A percentile compares a stretch with the other conserved stretches of the same genome.
These are phyloP conservation scores for Hyphodiscus sp. DNA, from an alignment of 2,329 filamentous ascomycete genomes.

Conservation along the genomic window DNA sequence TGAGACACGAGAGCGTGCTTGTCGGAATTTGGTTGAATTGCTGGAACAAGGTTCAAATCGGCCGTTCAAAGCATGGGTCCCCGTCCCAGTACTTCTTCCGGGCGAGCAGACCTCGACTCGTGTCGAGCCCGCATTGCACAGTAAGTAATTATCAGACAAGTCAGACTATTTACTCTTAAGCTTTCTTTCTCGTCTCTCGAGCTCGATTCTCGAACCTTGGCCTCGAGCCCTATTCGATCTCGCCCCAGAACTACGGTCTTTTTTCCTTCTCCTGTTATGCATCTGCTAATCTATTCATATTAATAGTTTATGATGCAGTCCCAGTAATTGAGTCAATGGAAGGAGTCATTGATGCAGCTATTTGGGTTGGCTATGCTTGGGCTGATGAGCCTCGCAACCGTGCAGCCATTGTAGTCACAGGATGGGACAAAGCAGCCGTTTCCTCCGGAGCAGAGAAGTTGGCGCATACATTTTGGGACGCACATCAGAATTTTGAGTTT, in stretches of 20 bases:
- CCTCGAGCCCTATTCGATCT: background rate
- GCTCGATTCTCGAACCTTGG: too few relatives aligned
- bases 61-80: conserved; percentile 46
- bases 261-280: background rate
- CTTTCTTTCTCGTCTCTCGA: too few relatives aligned
- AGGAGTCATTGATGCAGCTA: conserved; percentile 43
- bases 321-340: conserved; percentile 35
- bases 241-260: background rate
- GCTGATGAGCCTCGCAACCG: conserved; percentile 47
- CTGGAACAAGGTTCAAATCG: conserved; percentile 28
- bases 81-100: conserved; percentile 44
- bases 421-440: conserved; percentile 39
- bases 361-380: conserved; percentile 52
- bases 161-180: background rate
- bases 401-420: conserved; percentile 44
- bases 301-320: conserved; percentile 39
- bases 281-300: background rate
- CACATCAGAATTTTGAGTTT: conserved; percentile 42
- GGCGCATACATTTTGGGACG: conserved; percentile 42
- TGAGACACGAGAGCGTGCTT: conserved; percentile 46
- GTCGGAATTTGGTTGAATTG: conserved; percentile 40
- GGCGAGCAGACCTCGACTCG: conserved; percentile 50
- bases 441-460: conserved; percentile 37
- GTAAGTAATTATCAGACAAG: background rate
- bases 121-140: conserved; percentile 43